These are phyloP conservation scores for Simplicillium sp. DNA, from an alignment of 2,329 filamentous ascomycete species.

Conservation along the genomic window DNA sequence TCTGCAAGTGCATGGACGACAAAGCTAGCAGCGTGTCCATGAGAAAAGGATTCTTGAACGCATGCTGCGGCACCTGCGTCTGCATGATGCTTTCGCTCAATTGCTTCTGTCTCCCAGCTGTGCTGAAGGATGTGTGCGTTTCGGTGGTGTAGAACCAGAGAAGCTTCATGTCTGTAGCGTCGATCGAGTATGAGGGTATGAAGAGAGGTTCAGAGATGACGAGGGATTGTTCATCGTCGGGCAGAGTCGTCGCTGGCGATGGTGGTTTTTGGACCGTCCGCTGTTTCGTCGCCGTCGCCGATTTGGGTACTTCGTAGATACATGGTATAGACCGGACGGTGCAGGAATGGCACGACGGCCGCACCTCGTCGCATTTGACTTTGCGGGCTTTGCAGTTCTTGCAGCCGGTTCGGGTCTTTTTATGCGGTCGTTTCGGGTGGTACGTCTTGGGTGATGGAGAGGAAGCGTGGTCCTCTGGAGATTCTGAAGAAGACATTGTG, in stretches of 20 bases:
- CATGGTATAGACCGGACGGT: slow-evolving; percentile 36
- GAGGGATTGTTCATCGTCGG: no score
- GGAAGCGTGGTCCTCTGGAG: no score
- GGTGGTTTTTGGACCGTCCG: no score
- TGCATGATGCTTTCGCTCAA: slow-evolving; percentile 33
- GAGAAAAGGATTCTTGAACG: slow-evolving; percentile 42
- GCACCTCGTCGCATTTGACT: slow-evolving; percentile 44
- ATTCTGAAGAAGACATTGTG: no score
- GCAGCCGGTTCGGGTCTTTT: slow-evolving; percentile 44
- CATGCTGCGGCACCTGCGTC: slow-evolving; percentile 36
- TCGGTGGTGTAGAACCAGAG: slow-evolving; percentile 44
- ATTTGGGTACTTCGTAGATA: slow-evolving; percentile 25
- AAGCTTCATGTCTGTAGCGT: slow-evolving; percentile 36
- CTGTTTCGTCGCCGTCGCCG: background rate
- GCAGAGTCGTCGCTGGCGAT: no score
- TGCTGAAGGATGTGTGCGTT: slow-evolving; percentile 36
- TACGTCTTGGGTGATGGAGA: slow-evolving; percentile 10
- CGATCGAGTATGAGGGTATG: background rate
- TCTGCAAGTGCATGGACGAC: slow-evolving; percentile 38
- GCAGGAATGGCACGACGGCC: slow-evolving; percentile 40
- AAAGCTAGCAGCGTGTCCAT: slow-evolving; percentile 45
- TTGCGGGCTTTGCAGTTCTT: slow-evolving; percentile 45
- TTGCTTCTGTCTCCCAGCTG: slow-evolving; percentile 22
- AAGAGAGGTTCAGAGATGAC: no score
- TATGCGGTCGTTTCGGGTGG: slow-evolving; percentile 41